Evolutionary conservation across 2,329 filamentous ascomycete species (phyloP), one percentile per base, ranked within the genome.

Genomic region (Fonsecaea multimorphosa): DNA sequence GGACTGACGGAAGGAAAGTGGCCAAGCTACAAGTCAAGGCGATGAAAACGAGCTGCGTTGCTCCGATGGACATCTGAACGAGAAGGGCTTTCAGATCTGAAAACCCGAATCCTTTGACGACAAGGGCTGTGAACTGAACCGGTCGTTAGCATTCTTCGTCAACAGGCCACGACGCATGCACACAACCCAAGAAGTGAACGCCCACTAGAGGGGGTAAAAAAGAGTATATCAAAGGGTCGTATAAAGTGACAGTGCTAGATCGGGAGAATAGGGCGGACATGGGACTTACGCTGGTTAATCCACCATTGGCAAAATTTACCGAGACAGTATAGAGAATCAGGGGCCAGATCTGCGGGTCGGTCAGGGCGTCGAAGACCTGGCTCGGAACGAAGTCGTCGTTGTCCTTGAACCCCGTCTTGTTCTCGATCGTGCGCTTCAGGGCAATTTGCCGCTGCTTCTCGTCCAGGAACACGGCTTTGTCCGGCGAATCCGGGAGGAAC

Each of bases 281-380:
- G 31, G 55, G 24, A 5, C 77, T 79, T 68, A 84, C 83, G 75
- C 79, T 61, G 0, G 85, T 87, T 32, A 87, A 72, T 0, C 84
- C 85, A 0, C 83, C 81, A 63, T 87, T 87, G 0, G 85, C 84
- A 0, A 87, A 78, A 67, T 87, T 83, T 0, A 84, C 84, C 0
- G 81, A 83, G 19, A 81, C 76, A 0, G 83, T 81, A 73, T 83
- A 80, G 27, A 86, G 68, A 63, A 86, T 85, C 6, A 88, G 71
- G 19, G 87, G 77, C 85, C 85, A 88, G 0, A 84, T 84, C 74
- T 88, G 87, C 0, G 84, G 79, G 69, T 88, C 86, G 3, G 74
- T 54, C 1, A 81, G 72, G 0, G 81, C 81, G 72, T 86, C 81
- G 63, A 77, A 75, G 3, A 81, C 78, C 72, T 83, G 82, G 34